Conservation (phyloP, 352 stramenopile genomes). For the Phytophthora hibernalis region DNA sequence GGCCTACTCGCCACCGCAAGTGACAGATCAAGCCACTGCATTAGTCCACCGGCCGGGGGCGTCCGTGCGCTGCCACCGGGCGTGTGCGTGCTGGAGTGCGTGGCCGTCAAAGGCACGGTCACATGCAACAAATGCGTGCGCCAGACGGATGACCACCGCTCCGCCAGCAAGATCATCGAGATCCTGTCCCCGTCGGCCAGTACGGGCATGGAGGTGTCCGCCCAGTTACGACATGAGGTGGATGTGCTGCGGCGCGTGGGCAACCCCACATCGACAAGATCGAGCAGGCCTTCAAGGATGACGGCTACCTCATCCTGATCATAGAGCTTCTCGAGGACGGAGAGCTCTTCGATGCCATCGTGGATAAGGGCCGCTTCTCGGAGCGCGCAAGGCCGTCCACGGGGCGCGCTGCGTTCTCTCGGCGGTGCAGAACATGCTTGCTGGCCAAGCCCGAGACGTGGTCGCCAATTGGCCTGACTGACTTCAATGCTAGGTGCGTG, state of each 20-base stretch:
- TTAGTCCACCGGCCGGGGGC: constrained; percentile 24
- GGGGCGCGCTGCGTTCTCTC: constrained; percentile 66
- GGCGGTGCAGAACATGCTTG: constrained; percentile 80
- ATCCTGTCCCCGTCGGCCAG: constrained; percentile 56
- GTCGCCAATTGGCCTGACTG: too few species aligned
- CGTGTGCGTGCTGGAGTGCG: constrained; percentile 63
- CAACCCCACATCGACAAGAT: constrained; percentile 79
- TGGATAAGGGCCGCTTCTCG: constrained; percentile 65
- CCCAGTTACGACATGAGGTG: constrained; percentile 70
- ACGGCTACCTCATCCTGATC: constrained; percentile 68
- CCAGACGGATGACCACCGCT: constrained; percentile 47
- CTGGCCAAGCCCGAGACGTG: too few species aligned
- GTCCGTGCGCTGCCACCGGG: constrained; percentile 51
- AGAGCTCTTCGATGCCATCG: constrained; percentile 85
- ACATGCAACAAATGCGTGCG: constrained; percentile 73
- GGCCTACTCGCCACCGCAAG: constrained; percentile 42
- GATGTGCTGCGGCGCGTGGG: constrained; percentile 65
- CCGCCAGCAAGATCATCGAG: constrained; percentile 85
- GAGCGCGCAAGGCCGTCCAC: constrained; percentile 63
- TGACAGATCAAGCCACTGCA: constrained; percentile 7
- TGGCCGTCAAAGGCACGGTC: constrained; percentile 70
- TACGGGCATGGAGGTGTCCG: constrained; percentile 59
- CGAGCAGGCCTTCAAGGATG: constrained; percentile 72
- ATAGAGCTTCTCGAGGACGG: constrained; percentile 81
- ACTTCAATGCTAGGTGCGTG: too few species aligned